Conservation (phyloP, 805 yeast species). For the Sungouiozyma intestinalis region DNA sequence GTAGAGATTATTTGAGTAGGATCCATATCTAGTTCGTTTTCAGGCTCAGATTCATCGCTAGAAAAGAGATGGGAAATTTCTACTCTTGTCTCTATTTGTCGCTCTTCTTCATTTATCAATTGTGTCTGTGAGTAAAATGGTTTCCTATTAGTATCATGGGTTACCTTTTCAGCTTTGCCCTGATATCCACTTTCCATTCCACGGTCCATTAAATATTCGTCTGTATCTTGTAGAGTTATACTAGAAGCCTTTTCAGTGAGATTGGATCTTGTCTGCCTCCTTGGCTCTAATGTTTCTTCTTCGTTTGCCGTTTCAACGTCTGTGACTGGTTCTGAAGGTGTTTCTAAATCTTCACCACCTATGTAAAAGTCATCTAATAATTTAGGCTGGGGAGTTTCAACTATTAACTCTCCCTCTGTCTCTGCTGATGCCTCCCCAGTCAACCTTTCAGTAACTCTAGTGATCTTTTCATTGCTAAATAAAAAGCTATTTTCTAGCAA, state of each 20-base stretch:
- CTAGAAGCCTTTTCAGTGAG: not conserved
- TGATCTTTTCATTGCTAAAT: constrained; percentile 14
- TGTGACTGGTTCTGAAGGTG: not conserved
- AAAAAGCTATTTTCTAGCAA: constrained; percentile 15
- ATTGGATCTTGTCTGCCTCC: not conserved
- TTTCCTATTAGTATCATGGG: not conserved
- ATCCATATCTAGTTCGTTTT: not conserved
- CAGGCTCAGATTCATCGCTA: not conserved
- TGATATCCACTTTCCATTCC: not conserved
- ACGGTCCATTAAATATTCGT: not conserved
- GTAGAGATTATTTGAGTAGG: not conserved
- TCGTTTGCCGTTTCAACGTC: not conserved
- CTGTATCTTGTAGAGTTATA: not conserved
- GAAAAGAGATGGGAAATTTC: not conserved
- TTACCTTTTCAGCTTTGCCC: not conserved
- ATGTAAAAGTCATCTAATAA: constrained; percentile 14
- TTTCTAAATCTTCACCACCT: constrained; percentile 16
- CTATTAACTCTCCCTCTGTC: not conserved
- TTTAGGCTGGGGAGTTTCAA: constrained; percentile 6
- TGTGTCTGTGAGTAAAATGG: not conserved
- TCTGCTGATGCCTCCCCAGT: constrained; percentile 3
- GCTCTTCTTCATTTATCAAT: not conserved
- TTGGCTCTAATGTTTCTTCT: not conserved
- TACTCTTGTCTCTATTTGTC: not conserved
- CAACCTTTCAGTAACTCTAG: constrained; percentile 18